Conservation (phyloP, 2,329 filamentous ascomycete species). For the Dactylellina parvicollis region DNA sequence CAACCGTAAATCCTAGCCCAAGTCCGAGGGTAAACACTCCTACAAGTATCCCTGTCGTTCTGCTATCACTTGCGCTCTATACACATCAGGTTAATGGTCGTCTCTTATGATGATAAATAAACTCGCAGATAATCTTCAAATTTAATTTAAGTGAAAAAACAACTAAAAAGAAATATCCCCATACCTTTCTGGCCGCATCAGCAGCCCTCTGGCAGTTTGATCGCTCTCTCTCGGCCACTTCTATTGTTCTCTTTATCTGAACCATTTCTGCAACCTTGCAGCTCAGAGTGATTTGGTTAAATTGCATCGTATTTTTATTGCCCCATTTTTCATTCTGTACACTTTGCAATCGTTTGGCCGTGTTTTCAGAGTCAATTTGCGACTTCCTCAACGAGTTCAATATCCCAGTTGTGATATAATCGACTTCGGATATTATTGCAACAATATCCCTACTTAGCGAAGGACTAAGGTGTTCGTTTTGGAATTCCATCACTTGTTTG, state of each 20-base stretch:
- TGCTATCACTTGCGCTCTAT: background rate
- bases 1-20: background rate
- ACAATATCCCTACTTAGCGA: background rate
- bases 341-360: background rate
- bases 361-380: background rate
- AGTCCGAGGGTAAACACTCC: background rate
- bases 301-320: background rate
- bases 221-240: background rate
- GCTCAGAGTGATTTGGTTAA: background rate
- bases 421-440: background rate
- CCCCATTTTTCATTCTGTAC: background rate
- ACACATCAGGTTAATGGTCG: background rate
- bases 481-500: constrained; percentile 2
- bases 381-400: background rate
- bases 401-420: background rate
- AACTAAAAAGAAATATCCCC: background rate
- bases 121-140: background rate
- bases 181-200: background rate
- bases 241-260: background rate
- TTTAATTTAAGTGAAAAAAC: no score
- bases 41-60: background rate
- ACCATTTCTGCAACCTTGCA: background rate
- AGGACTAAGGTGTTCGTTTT: background rate
- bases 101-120: background rate
- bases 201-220: background rate